Evolutionary conservation across 257 asterid genomes (phyloP), one percentile per base, ranked within the genome.

Genomic region (Solanum sparsipilum): DNA sequence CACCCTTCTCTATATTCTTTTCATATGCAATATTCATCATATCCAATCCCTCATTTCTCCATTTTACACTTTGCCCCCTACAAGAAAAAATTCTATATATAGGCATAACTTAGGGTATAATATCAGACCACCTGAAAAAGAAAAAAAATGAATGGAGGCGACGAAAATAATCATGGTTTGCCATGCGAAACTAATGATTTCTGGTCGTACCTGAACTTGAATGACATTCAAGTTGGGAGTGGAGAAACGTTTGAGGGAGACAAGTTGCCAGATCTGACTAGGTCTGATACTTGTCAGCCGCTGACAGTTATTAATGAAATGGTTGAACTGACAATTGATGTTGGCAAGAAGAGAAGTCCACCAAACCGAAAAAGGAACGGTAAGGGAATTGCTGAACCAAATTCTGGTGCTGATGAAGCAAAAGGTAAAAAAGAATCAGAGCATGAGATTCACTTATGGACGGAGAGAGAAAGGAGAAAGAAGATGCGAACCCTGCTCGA

Each of bases 401-500:
- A 20, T 32, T 56, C 1, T 86, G 84, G 31, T 29, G 48, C 5
- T 16, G 41, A 84, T 36, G 13, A 36, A 23, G 87, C 41, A 2
- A 88, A 87, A 35, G 91, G 85, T 11, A 90, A 38, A 39, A 92
- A 81, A 72, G 95, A 88, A 84, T 79, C 91, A 2, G 98, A 94
- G 70, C 97, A 93, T 60, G 97, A 94, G 91, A 29, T 93, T 89
- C 98, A 95, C 72, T 92, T 91, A 89, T 92, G 92, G 96, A 96
- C 98, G 0, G 98, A 95, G 90, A 95, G 98, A 84, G 98, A 95
- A 87, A 92, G 98, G 87, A 94, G 98, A 88, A 96, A 95, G 91
- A 96, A 93, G 94, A 96, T 96, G 98, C 91, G 95, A 73, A 91
- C 88, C 89, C 92, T 93, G 96, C 94, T 95, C 83, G 78, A 92